Evolutionary conservation across 768 basidiomycete genomes (phyloP).

Genomic region (Wakefieldia striispora): DNA sequence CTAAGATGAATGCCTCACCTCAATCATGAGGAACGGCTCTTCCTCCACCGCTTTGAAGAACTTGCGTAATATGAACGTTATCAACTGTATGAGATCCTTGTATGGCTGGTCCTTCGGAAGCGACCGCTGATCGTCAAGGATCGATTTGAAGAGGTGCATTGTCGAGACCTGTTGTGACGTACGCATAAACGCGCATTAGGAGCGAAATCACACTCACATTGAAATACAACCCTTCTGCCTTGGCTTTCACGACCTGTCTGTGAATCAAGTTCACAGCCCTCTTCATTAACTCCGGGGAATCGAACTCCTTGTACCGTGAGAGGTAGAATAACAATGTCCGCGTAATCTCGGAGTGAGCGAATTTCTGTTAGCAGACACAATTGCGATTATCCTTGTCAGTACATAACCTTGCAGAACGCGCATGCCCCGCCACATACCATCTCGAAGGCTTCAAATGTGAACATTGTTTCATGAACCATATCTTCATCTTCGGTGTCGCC

Average conservation of each 20-base stretch:
- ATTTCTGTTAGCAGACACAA: slow-evolving; percentile 58
- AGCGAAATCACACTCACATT: slow-evolving; percentile 53
- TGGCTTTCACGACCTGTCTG: slow-evolving; percentile 84
- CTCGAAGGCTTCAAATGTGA: slow-evolving; percentile 91
- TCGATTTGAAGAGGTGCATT: slow-evolving; percentile 81
- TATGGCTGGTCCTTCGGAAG: slow-evolving; percentile 75
- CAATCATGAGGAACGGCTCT: slow-evolving; percentile 83
- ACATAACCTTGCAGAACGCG: slow-evolving; percentile 12
- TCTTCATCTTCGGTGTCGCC: slow-evolving; percentile 59
- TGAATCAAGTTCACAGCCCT: slow-evolving; percentile 87
- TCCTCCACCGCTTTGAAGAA: slow-evolving; percentile 92
- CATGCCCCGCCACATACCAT: slow-evolving; percentile 49
- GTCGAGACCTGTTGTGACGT: slow-evolving; percentile 71
- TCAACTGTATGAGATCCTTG: slow-evolving; percentile 80
- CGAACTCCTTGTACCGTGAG: slow-evolving; percentile 79
- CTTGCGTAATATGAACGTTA: slow-evolving; percentile 83
- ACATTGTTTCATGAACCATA: slow-evolving; percentile 77
- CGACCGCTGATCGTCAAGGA: slow-evolving; percentile 77
- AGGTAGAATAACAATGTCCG: slow-evolving; percentile 83
- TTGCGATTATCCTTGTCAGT: slow-evolving; percentile 19
- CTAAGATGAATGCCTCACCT: slow-evolving; percentile 53
- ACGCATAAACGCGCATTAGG: slow-evolving; percentile 10
- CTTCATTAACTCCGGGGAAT: slow-evolving; percentile 76
- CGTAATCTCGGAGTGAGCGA: slow-evolving; percentile 83
- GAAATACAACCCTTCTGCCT: slow-evolving; percentile 95